Conservation (phyloP, 768 basidiomycete genomes). For the Harrya chromipes region DNA sequence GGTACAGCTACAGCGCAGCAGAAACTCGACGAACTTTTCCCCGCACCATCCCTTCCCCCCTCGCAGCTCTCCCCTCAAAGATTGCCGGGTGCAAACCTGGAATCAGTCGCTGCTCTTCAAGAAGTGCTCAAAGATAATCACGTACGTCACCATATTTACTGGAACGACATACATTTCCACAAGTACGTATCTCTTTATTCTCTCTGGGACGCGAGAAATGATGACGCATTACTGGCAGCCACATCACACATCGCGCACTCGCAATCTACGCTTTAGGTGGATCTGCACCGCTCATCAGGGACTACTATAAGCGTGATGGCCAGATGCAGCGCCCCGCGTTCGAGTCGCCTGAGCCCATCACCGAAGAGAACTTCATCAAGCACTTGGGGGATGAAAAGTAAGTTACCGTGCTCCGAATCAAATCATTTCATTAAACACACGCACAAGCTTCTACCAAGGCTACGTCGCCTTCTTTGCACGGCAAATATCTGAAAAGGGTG, state of each 20-base stretch:
- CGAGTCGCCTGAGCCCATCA: conserved; percentile 23
- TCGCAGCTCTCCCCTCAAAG: conserved; percentile 26
- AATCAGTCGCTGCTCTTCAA: conserved; percentile 22
- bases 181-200: conserved; percentile 37
- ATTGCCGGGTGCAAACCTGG: conserved; percentile 22
- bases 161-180: conserved; percentile 45
- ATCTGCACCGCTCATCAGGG: conserved; percentile 19
- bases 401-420: background rate
- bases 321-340: conserved; percentile 22
- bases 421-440: background rate
- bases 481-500: conserved; percentile 17
- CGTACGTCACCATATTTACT: conserved; percentile 45
- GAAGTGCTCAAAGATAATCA: conserved; percentile 48
- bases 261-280: conserved; percentile 29
- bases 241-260: conserved; percentile 29
- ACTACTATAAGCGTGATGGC: conserved; percentile 25
- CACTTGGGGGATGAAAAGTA: conserved; percentile 29
- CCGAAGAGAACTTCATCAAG: conserved; percentile 21
- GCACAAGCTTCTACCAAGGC: conserved; percentile 22
- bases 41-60: conserved; percentile 24
- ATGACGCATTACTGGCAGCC: conserved; percentile 12
- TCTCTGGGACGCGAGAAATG: too few species aligned
- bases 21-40: conserved; percentile 22
- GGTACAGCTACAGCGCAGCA: background rate
- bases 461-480: conserved; percentile 28